Percentiles rank a stretch among this genome's conserved stretches.
Evolutionary conservation across 192 early-diverging fungal genomes (phyloP).

Genomic region (Helicostylum pulchrum): DNA sequence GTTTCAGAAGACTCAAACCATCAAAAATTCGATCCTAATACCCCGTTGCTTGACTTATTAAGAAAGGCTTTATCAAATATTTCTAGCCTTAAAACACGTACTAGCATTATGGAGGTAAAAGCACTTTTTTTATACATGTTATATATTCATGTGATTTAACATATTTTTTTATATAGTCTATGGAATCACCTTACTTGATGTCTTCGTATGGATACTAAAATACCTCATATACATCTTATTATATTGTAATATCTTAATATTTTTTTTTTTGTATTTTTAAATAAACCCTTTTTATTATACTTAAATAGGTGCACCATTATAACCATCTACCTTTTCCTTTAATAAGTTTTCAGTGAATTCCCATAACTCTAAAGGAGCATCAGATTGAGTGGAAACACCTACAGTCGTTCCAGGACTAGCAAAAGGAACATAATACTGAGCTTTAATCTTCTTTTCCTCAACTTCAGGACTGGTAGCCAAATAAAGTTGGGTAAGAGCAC

Average conservation of each 20-base stretch:
- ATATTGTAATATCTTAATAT: no score
- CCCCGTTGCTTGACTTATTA: background rate
- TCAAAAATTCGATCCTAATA: background rate
- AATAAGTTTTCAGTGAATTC: conserved; percentile 32
- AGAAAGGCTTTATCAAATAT: background rate
- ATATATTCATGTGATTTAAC: background rate
- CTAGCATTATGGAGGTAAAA: conserved; percentile 6
- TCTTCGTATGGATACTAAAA: conserved; percentile 2
- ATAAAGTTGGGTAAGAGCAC: conserved; percentile 47
- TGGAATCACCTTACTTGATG: conserved; percentile 7
- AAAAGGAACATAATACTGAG: conserved; percentile 38
- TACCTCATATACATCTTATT: no score
- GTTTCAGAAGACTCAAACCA: background rate
- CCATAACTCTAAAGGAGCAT: conserved; percentile 25
- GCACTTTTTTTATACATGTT: background rate
- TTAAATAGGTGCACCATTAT: conserved; percentile 3
- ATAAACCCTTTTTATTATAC: no score
- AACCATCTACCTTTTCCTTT: conserved; percentile 32
- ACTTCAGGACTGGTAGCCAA: conserved; percentile 51
- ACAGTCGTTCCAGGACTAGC: background rate
- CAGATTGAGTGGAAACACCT: background rate
- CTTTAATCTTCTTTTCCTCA: conserved; percentile 39
- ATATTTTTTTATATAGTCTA: background rate
- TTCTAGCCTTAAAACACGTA: background rate
- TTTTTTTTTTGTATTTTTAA: no score